Percentiles rank a stretch among this genome's conserved stretches.
phyloP scores from a whole-genome alignment of 345 rosid genomes.

The Garcia nutans region DNA sequence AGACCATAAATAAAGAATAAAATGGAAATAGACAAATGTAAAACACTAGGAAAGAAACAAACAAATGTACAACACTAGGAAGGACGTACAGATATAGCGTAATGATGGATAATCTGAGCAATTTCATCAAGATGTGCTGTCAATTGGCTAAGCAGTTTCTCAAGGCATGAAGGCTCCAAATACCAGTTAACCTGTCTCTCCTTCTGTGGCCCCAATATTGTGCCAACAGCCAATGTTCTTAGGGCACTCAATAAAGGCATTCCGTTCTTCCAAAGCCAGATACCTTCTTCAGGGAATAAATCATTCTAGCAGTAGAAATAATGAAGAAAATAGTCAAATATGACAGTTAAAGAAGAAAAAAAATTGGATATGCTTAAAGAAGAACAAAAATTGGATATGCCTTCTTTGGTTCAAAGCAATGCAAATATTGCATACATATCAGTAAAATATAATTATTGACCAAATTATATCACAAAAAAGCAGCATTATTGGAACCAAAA shows the following conservation, averaged over 20 bases:
- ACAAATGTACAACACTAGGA: neutral
- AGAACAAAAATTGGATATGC: neutral
- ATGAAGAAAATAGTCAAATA: constrained; percentile 32
- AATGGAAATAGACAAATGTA: neutral
- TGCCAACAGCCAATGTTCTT: constrained; percentile 77
- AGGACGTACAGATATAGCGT: constrained; percentile 83
- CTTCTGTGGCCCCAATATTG: constrained; percentile 80
- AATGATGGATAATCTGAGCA: constrained; percentile 82
- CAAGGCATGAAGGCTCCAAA: constrained; percentile 62
- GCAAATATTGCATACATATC: neutral
- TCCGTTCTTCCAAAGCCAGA: constrained; percentile 92
- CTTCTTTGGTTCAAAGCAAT: neutral
- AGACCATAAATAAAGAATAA: neutral
- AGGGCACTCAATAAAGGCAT: constrained; percentile 88
- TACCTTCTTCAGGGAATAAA: constrained; percentile 84
- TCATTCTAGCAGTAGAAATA: constrained; percentile 68
- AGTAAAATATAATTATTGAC: neutral
- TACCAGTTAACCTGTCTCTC: constrained; percentile 88
- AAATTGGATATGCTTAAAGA: constrained; percentile 1
- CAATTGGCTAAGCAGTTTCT: constrained; percentile 74
- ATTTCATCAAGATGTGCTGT: constrained; percentile 82
- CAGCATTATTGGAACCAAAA: neutral
- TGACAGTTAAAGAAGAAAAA: constrained; percentile 9
- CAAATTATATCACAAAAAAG: neutral
- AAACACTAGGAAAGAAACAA: constrained; percentile 16